Percentiles rank a stretch among this genome's conserved stretches.
These are phyloP conservation scores for Epichloe elymi DNA, from an alignment of 2,329 filamentous ascomycete genomes.

Conservation along the genomic window DNA sequence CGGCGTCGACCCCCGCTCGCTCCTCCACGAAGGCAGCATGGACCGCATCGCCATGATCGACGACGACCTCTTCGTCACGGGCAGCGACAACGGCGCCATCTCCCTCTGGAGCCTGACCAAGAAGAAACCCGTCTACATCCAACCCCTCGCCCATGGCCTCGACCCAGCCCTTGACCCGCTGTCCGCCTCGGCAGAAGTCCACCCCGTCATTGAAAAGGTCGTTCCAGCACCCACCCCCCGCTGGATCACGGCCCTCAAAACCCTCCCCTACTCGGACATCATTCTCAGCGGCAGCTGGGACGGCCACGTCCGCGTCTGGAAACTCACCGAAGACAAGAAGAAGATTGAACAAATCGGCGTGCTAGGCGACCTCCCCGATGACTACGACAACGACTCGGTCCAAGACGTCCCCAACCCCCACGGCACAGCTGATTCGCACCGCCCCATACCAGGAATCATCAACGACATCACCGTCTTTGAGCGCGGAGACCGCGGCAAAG, in stretches of 20 bases:
- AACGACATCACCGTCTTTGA: constrained; percentile 86
- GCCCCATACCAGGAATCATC: constrained; percentile 56
- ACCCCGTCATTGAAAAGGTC: constrained; percentile 42
- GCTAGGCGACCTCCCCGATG: constrained; percentile 33
- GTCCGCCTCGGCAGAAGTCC: constrained; percentile 58
- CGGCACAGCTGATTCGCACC: constrained; percentile 5
- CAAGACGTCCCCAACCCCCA: constrained; percentile 9
- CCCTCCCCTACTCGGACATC: constrained; percentile 80
- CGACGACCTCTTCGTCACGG: constrained; percentile 81
- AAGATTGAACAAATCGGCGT: constrained; percentile 60
- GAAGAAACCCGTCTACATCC: constrained; percentile 81
- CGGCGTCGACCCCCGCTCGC: constrained; percentile 34
- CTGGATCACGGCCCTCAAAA: constrained; percentile 80
- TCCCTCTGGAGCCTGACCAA: constrained; percentile 82
- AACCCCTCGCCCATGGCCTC: constrained; percentile 72
- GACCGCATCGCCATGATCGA: constrained; percentile 86
- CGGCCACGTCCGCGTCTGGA: constrained; percentile 76
- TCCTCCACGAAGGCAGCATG: constrained; percentile 70
- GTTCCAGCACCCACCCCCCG: constrained; percentile 53
- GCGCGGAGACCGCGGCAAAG: constrained; percentile 60
- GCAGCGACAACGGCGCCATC: constrained; percentile 79
- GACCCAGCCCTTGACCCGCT: constrained; percentile 57
- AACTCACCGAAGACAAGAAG: constrained; percentile 68
- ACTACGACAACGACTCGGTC: constrained; percentile 16
- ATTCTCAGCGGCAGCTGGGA: constrained; percentile 88